Evolutionary conservation across 2,329 filamentous ascomycete species (phyloP).

Genomic region (Apiospora aurea): DNA sequence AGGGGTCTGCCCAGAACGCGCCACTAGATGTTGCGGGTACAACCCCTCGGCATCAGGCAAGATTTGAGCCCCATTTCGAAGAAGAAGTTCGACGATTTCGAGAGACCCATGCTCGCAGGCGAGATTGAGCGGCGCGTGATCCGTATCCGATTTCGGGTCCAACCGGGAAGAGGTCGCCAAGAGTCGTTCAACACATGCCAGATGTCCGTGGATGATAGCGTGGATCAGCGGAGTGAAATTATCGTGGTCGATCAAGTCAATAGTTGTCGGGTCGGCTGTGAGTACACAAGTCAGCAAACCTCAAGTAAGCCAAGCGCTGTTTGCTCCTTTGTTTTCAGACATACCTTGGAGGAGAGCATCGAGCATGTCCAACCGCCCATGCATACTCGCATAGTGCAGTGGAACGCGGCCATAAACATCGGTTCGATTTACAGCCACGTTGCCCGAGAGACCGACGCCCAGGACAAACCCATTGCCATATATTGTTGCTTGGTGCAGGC

Average conservation of each 20-base stretch:
- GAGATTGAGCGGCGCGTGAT: constrained; percentile 93
- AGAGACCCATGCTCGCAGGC: constrained; percentile 93
- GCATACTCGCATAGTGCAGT: constrained; percentile 95
- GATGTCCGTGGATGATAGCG: constrained; percentile 86
- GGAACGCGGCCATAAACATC: constrained; percentile 96
- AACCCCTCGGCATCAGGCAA: constrained; percentile 95
- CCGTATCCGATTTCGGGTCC: constrained; percentile 83
- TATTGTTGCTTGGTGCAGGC: constrained; percentile 94
- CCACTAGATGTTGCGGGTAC: constrained; percentile 96
- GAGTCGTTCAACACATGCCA: constrained; percentile 80
- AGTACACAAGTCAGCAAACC: constrained; percentile 28
- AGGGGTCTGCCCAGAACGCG: constrained; percentile 83
- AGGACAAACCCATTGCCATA: constrained; percentile 86
- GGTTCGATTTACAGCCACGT: constrained; percentile 78
- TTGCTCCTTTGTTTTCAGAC: constrained; percentile 26
- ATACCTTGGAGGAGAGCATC: constrained; percentile 72
- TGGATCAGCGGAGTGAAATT: constrained; percentile 97
- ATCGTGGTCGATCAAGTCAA: constrained; percentile 91
- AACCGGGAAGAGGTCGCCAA: constrained; percentile 82
- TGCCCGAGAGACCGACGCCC: constrained; percentile 74
- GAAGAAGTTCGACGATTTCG: constrained; percentile 82
- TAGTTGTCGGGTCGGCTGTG: constrained; percentile 73
- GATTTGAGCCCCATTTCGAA: constrained; percentile 81
- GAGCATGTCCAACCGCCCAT: constrained; percentile 86
- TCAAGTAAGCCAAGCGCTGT: constrained; percentile 19